Evolutionary conservation across 768 basidiomycete species (phyloP).

Genomic region (Macrolepiota albuminosa): DNA sequence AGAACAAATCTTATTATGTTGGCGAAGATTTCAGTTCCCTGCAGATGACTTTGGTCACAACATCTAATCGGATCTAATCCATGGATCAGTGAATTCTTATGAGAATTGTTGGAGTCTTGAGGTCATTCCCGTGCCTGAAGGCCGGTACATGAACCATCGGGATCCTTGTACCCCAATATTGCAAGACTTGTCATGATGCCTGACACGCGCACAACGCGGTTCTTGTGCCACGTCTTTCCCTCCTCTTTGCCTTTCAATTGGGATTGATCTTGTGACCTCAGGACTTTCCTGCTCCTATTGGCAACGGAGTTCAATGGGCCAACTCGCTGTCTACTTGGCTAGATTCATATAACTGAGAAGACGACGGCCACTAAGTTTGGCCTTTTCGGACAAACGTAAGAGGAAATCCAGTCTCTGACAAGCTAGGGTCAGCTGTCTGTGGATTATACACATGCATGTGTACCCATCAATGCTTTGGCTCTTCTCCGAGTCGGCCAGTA

Average conservation of each 20-base stretch:
- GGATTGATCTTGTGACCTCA: neutral
- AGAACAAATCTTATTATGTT: neutral
- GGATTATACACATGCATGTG: neutral
- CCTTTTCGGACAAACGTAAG: neutral
- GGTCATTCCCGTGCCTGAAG: neutral
- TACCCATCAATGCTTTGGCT: neutral
- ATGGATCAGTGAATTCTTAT: too few species aligned
- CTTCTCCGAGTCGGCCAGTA: neutral
- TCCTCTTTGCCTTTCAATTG: neutral
- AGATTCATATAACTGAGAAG: neutral
- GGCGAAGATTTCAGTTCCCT: neutral
- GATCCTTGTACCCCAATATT: neutral
- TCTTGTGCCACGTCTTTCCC: neutral
- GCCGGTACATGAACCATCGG: neutral
- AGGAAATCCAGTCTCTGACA: neutral
- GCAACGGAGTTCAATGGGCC: neutral
- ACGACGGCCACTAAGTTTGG: neutral
- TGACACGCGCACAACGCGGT: neutral
- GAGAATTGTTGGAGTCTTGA: neutral
- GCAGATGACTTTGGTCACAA: neutral
- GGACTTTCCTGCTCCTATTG: neutral
- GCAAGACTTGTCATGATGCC: neutral
- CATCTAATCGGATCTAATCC: slow-evolving; percentile 1
- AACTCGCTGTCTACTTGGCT: neutral
- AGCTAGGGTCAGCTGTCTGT: neutral